Evolutionary conservation across 2,329 filamentous ascomycete species (phyloP).

Genomic region (Colletotrichum theobromicola): DNA sequence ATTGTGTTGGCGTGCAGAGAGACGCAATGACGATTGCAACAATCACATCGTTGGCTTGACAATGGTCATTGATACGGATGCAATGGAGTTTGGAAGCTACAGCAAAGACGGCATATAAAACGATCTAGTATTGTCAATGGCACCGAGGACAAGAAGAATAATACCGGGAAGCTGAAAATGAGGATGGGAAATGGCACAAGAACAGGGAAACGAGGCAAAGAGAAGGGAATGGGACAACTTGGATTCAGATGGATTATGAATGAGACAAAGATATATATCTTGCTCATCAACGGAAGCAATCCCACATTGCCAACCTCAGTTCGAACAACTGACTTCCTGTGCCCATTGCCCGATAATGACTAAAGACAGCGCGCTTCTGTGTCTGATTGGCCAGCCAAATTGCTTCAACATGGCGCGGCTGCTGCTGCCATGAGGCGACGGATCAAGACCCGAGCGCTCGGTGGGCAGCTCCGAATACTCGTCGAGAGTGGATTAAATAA

Average conservation of each 20-base stretch:
- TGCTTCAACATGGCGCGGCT: neutral
- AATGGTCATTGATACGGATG: neutral
- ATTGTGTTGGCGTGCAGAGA: neutral
- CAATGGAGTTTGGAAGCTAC: neutral
- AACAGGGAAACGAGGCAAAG: too few species aligned
- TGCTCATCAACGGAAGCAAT: neutral
- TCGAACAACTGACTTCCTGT: neutral
- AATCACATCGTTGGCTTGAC: neutral
- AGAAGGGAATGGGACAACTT: neutral
- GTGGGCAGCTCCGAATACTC: neutral
- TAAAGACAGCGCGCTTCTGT: neutral
- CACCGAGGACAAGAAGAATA: neutral
- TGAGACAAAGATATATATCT: neutral
- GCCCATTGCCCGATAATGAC: slow-evolving; percentile 7
- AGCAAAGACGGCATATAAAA: neutral
- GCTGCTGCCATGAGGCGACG: neutral
- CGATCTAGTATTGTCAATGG: neutral
- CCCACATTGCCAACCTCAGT: neutral
- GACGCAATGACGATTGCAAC: neutral
- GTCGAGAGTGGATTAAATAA: neutral
- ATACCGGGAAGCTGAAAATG: neutral
- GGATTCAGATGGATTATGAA: neutral
- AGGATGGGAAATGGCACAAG: neutral
- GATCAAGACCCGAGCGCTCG: neutral
- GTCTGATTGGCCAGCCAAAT: neutral